Evolutionary conservation across 345 rosid species (phyloP).

Genomic region (Brassica napus): Da-Ae NC_063446.1:2136001-2136500

Average conservation of each 20-base stretch:
- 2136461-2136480: conserved; percentile 17
- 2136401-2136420: conserved; percentile 45
- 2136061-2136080: conserved; percentile 86
- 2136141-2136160: conserved; percentile 76
- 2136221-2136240: not conserved
- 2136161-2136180: conserved; percentile 56
- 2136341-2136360: conserved; percentile 1
- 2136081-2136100: conserved; percentile 82
- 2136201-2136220: conserved; percentile 24
- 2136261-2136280: conserved; percentile 35
- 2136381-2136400: conserved; percentile 30
- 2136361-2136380: conserved; percentile 3
- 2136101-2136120: conserved; percentile 80
- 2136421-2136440: conserved; percentile 25
- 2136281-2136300: not conserved
- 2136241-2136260: conserved; percentile 35
- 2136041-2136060: conserved; percentile 74
- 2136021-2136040: conserved; percentile 68
- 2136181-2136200: conserved; percentile 53
- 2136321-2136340: conserved; percentile 14
- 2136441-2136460: conserved; percentile 15
- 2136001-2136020: conserved; percentile 97
- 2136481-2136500: not conserved
- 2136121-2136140: conserved; percentile 96
- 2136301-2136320: not conserved